Conservation (phyloP, 202 grass and related monocot species). For the Bolboschoenoplectus hybrid region DNA sequence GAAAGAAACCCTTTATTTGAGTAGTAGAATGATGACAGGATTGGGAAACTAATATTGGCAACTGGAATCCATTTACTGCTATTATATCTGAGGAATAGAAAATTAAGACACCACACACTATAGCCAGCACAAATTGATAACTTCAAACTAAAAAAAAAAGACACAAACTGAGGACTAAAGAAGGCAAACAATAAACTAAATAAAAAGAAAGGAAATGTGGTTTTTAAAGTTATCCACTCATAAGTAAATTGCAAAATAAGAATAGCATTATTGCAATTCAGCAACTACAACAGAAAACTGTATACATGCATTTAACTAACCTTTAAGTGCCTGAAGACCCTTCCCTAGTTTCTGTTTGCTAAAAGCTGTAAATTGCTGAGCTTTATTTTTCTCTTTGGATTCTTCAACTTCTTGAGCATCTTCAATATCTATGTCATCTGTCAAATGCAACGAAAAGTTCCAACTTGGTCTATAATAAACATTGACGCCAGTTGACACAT, state of each 20-base stretch:
- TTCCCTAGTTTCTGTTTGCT: conserved; percentile 84
- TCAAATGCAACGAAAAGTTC: conserved; percentile 35
- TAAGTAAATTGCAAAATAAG: neutral
- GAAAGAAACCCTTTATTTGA: neutral
- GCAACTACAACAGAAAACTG: neutral
- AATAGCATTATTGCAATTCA: neutral
- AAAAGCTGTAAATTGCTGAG: conserved; percentile 67
- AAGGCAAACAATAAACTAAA: neutral
- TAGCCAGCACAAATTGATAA: neutral
- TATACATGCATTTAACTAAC: conserved; percentile 46
- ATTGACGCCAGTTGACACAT: conserved; percentile 10
- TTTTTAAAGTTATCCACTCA: neutral
- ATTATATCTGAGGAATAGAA: neutral
- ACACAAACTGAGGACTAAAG: neutral
- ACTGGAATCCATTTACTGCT: neutral
- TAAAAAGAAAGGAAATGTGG: neutral
- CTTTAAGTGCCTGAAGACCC: conserved; percentile 78
- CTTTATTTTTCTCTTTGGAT: conserved; percentile 76
- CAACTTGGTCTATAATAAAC: neutral
- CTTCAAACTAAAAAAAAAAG: no score
- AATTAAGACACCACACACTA: neutral
- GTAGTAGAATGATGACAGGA: conserved; percentile 18
- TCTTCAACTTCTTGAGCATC: conserved; percentile 39
- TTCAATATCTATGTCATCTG: conserved; percentile 98
- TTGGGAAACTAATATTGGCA: neutral